Conservation (phyloP, 1,284 basidiomycete species). For the Papiliotrema flavescens region DNA sequence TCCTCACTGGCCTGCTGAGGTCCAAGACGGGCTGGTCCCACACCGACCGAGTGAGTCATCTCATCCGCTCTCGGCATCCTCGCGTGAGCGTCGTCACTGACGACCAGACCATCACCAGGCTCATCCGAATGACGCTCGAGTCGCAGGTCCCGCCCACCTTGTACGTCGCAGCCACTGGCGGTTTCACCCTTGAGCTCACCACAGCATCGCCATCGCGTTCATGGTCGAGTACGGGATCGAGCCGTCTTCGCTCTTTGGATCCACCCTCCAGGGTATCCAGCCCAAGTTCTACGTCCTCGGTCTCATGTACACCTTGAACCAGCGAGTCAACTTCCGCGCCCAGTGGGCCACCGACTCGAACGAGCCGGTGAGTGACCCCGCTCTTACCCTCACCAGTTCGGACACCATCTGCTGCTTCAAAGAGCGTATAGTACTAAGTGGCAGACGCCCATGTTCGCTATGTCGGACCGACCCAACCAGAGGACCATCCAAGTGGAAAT, state of each 20-base stretch:
- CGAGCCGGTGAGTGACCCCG: constrained; percentile 1
- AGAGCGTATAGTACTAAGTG: neutral
- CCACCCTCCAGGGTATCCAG: constrained; percentile 22
- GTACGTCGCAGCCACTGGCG: neutral
- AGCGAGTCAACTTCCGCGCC: constrained; percentile 13
- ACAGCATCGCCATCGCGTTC: constrained; percentile 17
- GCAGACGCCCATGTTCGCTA: constrained; percentile 15
- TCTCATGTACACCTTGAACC: constrained; percentile 29
- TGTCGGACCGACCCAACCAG: constrained; percentile 9
- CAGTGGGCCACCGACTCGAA: neutral
- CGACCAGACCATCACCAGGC: constrained; percentile 16
- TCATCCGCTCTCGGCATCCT: neutral
- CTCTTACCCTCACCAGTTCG: no score
- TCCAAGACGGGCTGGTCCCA: constrained; percentile 29
- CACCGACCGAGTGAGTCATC: constrained; percentile 21
- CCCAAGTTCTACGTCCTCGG: constrained; percentile 27
- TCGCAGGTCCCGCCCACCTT: constrained; percentile 25
- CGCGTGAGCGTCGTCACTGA: neutral
- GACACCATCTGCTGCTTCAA: neutral
- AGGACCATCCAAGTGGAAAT: constrained; percentile 24
- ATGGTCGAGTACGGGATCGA: constrained; percentile 17
- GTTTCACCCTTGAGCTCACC: neutral
- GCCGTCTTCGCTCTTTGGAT: constrained; percentile 18
- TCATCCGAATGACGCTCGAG: constrained; percentile 30
- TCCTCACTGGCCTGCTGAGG: constrained; percentile 20